phyloP scores from a whole-genome alignment of 306 rosid genomes.

The Castanea sativa region DNA sequence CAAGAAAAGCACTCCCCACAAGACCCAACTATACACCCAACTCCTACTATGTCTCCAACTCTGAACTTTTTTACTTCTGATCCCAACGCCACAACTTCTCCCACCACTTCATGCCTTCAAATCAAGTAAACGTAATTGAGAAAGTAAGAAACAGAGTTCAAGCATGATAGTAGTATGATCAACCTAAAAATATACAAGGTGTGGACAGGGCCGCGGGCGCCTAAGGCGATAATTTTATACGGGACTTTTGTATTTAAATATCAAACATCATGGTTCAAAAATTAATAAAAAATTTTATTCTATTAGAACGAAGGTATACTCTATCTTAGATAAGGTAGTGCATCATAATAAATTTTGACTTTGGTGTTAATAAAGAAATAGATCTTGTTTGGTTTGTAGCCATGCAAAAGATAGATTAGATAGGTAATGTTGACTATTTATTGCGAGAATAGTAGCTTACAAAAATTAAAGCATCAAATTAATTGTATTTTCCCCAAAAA shows the following conservation, averaged over 20 bases:
- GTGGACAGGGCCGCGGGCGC: not conserved
- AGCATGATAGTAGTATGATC: not conserved
- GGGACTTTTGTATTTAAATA: too few relatives aligned
- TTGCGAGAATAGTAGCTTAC: too few relatives aligned
- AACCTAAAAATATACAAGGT: not conserved
- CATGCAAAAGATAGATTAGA: too few relatives aligned
- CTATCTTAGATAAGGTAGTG: too few relatives aligned
- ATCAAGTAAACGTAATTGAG: not conserved
- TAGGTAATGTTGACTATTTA: too few relatives aligned
- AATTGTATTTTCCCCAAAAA: too few relatives aligned
- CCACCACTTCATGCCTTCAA: constrained; percentile 40
- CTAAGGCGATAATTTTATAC: too few relatives aligned
- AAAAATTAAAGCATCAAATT: too few relatives aligned
- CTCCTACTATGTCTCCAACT: constrained; percentile 34
- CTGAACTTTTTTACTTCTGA: constrained; percentile 24
- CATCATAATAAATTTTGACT: too few relatives aligned
- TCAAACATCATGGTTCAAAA: too few relatives aligned
- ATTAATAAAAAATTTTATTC: too few relatives aligned
- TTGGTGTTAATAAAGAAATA: not conserved
- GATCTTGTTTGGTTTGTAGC: not conserved
- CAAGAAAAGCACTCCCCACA: constrained; percentile 32
- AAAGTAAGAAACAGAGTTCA: not conserved
- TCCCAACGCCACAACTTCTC: constrained; percentile 36
- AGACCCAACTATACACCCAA: constrained; percentile 30
- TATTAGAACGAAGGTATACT: too few relatives aligned